phyloP scores from a whole-genome alignment of 495 filamentous ascomycete species.

The Penicillium steckii region DNA sequence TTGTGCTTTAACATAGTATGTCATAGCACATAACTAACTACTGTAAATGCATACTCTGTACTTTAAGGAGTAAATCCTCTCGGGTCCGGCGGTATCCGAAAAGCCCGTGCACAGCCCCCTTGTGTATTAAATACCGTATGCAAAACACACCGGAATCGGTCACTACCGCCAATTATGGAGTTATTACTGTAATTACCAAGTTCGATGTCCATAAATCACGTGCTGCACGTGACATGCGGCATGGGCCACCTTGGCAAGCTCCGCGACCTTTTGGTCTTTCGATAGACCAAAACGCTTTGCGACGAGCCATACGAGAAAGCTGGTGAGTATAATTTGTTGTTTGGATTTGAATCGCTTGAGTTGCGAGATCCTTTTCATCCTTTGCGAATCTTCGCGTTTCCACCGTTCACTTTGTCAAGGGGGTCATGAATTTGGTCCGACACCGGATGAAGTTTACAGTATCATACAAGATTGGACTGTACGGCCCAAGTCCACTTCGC shows the following conservation, averaged over 20 bases:
- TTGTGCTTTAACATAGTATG: too few species aligned
- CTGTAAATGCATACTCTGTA: not conserved
- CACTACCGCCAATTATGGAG: too few species aligned
- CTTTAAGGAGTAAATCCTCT: too few species aligned
- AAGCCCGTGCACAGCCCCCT: conserved; percentile 4
- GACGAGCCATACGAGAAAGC: not conserved
- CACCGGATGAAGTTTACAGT: conserved; percentile 16
- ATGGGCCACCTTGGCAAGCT: not conserved
- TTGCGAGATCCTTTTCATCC: not conserved
- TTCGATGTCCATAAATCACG: not conserved
- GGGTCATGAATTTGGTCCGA: conserved; percentile 7
- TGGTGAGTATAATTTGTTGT: not conserved
- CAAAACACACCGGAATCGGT: not conserved
- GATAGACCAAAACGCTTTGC: not conserved
- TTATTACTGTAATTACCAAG: not conserved
- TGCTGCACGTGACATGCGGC: not conserved
- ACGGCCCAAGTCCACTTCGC: conserved; percentile 15
- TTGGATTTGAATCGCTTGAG: not conserved
- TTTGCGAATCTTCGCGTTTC: not conserved
- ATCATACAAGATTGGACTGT: too few species aligned
- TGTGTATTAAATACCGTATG: conserved; percentile 7
- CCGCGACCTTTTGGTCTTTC: not conserved
- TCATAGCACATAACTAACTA: too few species aligned
- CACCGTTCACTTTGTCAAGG: not conserved
- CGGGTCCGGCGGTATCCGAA: conserved; percentile 28